A percentile compares a stretch with the other conserved stretches of the same genome.
Conservation (phyloP, 2,329 filamentous ascomycete species). For the Colletotrichum lini region DNA sequence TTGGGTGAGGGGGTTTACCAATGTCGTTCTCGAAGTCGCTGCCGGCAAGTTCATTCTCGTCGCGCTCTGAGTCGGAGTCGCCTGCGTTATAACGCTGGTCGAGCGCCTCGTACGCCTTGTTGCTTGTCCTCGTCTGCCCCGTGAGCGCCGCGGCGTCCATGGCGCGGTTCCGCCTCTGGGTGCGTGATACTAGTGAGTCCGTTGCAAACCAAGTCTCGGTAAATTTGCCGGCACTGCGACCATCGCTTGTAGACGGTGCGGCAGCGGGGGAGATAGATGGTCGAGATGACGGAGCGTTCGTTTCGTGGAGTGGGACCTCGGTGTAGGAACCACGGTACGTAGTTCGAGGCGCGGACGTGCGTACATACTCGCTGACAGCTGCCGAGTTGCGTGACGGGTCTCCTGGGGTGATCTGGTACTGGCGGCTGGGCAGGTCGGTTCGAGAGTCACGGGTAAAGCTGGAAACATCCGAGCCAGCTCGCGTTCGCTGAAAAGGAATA, state of each 20-base stretch:
- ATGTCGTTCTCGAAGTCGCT: constrained; percentile 47
- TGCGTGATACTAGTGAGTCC: constrained; percentile 68
- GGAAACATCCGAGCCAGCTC: constrained; percentile 73
- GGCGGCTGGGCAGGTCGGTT: constrained; percentile 67
- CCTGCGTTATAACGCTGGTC: constrained; percentile 60
- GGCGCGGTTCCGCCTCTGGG: constrained; percentile 65
- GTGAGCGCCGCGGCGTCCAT: constrained; percentile 54
- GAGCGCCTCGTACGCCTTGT: constrained; percentile 61
- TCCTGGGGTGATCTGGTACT: constrained; percentile 65
- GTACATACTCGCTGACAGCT: constrained; percentile 62
- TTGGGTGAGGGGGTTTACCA: constrained; percentile 55
- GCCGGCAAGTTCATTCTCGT: constrained; percentile 49
- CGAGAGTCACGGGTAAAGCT: constrained; percentile 68
- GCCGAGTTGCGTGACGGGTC: constrained; percentile 61
- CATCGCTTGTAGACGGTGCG: constrained; percentile 46
- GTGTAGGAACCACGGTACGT: constrained; percentile 62
- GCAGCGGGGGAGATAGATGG: constrained; percentile 36
- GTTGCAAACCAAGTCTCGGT: constrained; percentile 70
- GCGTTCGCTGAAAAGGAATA: constrained; percentile 86
- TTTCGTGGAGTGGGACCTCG: constrained; percentile 63
- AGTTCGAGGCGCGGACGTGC: constrained; percentile 58
- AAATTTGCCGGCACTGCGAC: constrained; percentile 60
- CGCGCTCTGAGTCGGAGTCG: constrained; percentile 58
- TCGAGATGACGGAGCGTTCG: constrained; percentile 23
- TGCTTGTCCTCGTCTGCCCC: constrained; percentile 49